Evolutionary conservation across 2,329 filamentous ascomycete species (phyloP).

Genomic region (Trichoderma cornu-damae): DNA sequence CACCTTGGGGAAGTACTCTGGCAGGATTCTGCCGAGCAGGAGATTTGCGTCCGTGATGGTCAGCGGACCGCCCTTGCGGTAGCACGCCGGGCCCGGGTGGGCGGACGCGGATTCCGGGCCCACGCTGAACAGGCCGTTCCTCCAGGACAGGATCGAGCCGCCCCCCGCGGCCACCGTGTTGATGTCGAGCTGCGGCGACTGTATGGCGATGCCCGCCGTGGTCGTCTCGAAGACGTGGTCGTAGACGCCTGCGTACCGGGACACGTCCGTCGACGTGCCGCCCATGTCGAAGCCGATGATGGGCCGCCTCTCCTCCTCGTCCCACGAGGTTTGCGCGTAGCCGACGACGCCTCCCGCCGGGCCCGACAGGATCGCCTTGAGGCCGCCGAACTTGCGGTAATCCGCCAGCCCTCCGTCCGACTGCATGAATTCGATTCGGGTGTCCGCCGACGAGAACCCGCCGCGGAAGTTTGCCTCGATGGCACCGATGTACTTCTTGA

Average conservation of each 20-base stretch:
- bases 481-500: constrained; percentile 32
- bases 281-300: constrained; percentile 71
- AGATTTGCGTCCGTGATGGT: constrained; percentile 70
- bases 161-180: constrained; percentile 76
- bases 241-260: constrained; percentile 52
- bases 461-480: constrained; percentile 36
- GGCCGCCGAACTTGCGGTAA: constrained; percentile 60
- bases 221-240: constrained; percentile 63
- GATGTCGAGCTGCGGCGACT: constrained; percentile 74
- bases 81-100: constrained; percentile 67
- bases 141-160: constrained; percentile 64
- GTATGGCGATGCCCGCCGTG: constrained; percentile 72
- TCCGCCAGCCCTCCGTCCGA: constrained; percentile 50
- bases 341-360: constrained; percentile 75
- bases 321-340: constrained; percentile 68
- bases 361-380: constrained; percentile 66
- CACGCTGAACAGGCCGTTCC: constrained; percentile 67
- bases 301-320: constrained; percentile 59
- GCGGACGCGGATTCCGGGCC: constrained; percentile 67
- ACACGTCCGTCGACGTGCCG: constrained; percentile 72
- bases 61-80: constrained; percentile 65
- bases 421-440: constrained; percentile 70
- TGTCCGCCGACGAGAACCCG: constrained; percentile 29
- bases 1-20: constrained; percentile 68
- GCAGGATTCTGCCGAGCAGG: constrained; percentile 54